A percentile compares a stretch with the other conserved stretches of the same genome.
phyloP scores from a whole-genome alignment of 208 protist species.

The Leptomonas pyrrhocoris region DNA sequence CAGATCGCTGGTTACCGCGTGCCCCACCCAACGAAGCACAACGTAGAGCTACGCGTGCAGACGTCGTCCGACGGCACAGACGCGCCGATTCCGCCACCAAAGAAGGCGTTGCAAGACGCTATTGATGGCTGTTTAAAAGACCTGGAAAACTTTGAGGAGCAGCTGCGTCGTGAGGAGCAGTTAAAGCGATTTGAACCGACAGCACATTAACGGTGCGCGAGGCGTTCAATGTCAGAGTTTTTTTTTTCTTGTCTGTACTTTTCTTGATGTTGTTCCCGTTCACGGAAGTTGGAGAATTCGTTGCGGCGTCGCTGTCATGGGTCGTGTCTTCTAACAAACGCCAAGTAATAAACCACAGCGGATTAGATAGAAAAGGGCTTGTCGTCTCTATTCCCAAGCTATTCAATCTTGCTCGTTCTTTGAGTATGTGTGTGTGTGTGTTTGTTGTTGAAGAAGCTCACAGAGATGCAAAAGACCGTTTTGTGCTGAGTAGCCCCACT shows the following conservation, averaged over 20 bases:
- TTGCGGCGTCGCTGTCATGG: no score
- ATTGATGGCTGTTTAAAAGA: conserved; percentile 82
- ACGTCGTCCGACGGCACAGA: conserved; percentile 68
- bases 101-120: conserved; percentile 74
- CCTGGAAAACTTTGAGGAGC: conserved; percentile 78
- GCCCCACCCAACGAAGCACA: conserved; percentile 90
- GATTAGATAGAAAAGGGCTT: no score
- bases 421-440: conserved; percentile 6
- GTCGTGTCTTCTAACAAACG: no score
- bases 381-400: no score
- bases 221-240: background rate
- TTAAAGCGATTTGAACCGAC: conserved; percentile 54
- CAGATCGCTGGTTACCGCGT: conserved; percentile 89
- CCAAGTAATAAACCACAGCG: no score
- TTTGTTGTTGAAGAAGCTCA: no score
- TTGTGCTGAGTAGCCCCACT: no score
- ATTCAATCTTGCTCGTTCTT: no score
- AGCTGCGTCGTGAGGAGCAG: conserved; percentile 68
- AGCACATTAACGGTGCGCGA: background rate
- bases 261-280: no score
- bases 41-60: conserved; percentile 87
- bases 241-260: background rate
- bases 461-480: no score
- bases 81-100: conserved; percentile 67
- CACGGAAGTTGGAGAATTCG: no score